Evolutionary conservation across 331 rosid species (phyloP).

Genomic region (Quercus lobata): DNA sequence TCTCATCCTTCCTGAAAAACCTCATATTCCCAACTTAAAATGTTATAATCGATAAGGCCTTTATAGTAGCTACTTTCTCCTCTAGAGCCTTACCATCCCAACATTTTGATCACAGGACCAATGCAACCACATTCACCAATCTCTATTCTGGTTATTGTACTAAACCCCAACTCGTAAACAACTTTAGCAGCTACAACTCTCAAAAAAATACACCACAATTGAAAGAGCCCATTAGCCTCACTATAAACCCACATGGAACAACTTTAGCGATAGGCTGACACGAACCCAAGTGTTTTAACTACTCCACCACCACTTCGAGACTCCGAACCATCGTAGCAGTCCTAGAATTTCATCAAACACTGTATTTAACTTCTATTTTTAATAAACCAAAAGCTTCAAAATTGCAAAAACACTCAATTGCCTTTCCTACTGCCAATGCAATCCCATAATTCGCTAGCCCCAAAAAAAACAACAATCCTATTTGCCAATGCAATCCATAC

Average conservation of each 20-base stretch:
- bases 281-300: constrained; percentile 53
- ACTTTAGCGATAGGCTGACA: constrained; percentile 41
- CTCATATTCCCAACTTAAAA: constrained; percentile 38
- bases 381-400: constrained; percentile 45
- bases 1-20: constrained; percentile 57
- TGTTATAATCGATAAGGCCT: constrained; percentile 60
- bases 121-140: constrained; percentile 80
- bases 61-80: constrained; percentile 76
- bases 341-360: constrained; percentile 83
- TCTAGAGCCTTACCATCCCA: constrained; percentile 78
- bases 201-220: constrained; percentile 58
- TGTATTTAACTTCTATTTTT: constrained; percentile 61
- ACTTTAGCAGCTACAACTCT: constrained; percentile 68
- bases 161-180: constrained; percentile 56
- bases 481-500: constrained; percentile 30
- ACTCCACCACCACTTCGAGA: constrained; percentile 65
- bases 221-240: constrained; percentile 42
- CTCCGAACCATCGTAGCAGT: constrained; percentile 31
- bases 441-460: constrained; percentile 66
- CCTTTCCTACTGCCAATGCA: constrained; percentile 59
- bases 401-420: constrained; percentile 68
- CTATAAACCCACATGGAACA: constrained; percentile 49
- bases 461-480: constrained; percentile 55
- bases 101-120: constrained; percentile 57
- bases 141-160: constrained; percentile 59